Conservation (phyloP, 176 grass and related monocot genomes). For the Puccinellia tenuiflora region DNA sequence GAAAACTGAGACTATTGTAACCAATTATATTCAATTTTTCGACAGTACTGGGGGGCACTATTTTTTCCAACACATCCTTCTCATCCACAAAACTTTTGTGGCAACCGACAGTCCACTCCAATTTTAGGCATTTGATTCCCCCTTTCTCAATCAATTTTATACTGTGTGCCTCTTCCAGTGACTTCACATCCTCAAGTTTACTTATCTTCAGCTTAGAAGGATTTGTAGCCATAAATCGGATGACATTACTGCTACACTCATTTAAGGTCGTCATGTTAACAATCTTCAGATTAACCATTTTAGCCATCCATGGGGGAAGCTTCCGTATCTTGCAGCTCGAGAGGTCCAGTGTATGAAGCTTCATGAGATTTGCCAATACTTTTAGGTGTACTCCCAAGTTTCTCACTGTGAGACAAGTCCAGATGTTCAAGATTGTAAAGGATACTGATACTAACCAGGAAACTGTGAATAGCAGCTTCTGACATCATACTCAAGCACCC, state of each 20-base stretch:
- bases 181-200: not conserved
- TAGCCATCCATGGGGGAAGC: too few species aligned
- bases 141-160: not conserved
- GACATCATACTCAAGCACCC: too few species aligned
- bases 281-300: too few species aligned
- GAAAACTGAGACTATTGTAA: not conserved
- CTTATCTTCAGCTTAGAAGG: not conserved
- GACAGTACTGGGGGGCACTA: not conserved
- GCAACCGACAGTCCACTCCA: not conserved
- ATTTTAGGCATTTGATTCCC: not conserved
- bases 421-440: too few species aligned
- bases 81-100: not conserved
- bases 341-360: too few species aligned
- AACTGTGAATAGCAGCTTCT: too few species aligned
- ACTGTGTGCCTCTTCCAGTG: not conserved
- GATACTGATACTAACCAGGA: too few species aligned
- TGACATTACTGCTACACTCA: not conserved
- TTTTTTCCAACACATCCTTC: not conserved
- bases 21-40: rapidly evolving
- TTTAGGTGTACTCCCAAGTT: too few species aligned
- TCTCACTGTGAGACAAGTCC: too few species aligned
- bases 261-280: not conserved
- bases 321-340: too few species aligned
- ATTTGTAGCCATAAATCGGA: not conserved
- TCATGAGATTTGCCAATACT: too few species aligned